Evolutionary conservation across 163 green algal species (phyloP), one percentile per base, ranked within the genome.

Genomic region (Coccomyxa subellipsoidea): DNA sequence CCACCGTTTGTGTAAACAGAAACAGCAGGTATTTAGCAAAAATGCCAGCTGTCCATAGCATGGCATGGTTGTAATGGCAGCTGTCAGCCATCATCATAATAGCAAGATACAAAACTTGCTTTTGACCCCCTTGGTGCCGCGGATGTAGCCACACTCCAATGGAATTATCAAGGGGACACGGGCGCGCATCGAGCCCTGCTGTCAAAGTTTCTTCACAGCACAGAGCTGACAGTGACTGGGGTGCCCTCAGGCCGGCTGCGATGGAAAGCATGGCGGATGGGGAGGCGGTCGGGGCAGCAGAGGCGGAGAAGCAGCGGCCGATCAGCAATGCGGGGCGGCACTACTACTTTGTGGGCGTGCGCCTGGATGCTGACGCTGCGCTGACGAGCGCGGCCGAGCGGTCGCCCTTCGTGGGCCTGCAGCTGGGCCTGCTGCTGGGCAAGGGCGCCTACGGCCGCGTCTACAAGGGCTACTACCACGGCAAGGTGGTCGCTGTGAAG

Each of bases 401-500:
- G 8, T 40, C 70, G 32, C 76, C 76, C 38, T 80, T 80, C 32
- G 37, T 54, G 36, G 76, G 76, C 76, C 85, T 94, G 29, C 80
- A 89, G 79, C 82, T 94, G 76, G 89, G 90, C 0, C 85, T 83
- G 37, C 76, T 94, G 25, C 87, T 94, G 23, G 91, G 91, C 0
- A 79, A 89, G 71, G 91, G 91, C 40, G 83, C 84, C 21, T 94
- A 91, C 70, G 90, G 91, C 71, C 75, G 84, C 37, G 91, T 94
- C 0, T 93, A 93, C 80, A 72, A 86, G 7, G 90, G 82, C 47
- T 84, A 81, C 38, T 94, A 89, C 88, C 88, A 92, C 76, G 91
- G 90, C 37, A 84, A 80, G 38, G 76, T 75, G 0, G 88, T 93
- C 29, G 91, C 90, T 29, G 87, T 94, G 15, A 94, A 94, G 85